Evolutionary conservation across 768 basidiomycete genomes (phyloP).

Genomic region (Psilocybe cyanescens): DNA sequence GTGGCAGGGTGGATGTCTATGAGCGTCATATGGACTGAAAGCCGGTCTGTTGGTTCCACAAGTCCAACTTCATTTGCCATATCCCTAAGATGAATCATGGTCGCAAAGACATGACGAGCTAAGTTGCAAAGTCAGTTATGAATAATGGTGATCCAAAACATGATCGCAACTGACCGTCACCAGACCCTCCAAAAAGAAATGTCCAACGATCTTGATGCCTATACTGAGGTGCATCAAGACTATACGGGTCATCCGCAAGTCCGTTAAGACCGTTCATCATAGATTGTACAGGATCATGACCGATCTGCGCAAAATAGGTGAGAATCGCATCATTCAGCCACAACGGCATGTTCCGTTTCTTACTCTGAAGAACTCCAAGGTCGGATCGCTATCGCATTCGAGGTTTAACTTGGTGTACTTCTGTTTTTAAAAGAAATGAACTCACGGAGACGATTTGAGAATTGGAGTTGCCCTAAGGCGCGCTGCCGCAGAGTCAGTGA

Average conservation of each 20-base stretch:
- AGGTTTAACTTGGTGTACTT: not conserved
- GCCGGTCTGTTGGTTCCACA: not conserved
- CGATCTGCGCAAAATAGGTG: slow-evolving; percentile 19
- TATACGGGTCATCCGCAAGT: slow-evolving; percentile 3
- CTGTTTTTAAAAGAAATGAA: not conserved
- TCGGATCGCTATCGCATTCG: slow-evolving; percentile 11
- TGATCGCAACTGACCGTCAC: slow-evolving; percentile 20
- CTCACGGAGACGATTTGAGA: slow-evolving; percentile 17
- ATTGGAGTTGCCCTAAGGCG: slow-evolving; percentile 20
- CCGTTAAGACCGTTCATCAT: slow-evolving; percentile 17
- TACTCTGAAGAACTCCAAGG: slow-evolving; percentile 24
- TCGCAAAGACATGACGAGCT: slow-evolving; percentile 27
- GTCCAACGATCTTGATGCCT: slow-evolving; percentile 9
- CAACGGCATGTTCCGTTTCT: not conserved
- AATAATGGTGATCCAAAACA: not conserved
- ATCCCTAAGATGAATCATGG: slow-evolving; percentile 19
- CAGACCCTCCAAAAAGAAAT: slow-evolving; percentile 28
- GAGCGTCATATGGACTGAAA: slow-evolving; percentile 21
- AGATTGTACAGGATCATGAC: slow-evolving; percentile 22
- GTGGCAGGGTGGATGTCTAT: slow-evolving; percentile 28
- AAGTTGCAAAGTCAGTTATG: not conserved
- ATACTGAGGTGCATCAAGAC: slow-evolving; percentile 4
- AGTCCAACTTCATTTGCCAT: slow-evolving; percentile 8
- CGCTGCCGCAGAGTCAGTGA: slow-evolving; percentile 10
- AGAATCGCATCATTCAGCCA: not conserved